These are phyloP conservation scores for Rhizodiscina lignyota DNA, from an alignment of 495 filamentous ascomycete species.

Conservation along the genomic window DNA sequence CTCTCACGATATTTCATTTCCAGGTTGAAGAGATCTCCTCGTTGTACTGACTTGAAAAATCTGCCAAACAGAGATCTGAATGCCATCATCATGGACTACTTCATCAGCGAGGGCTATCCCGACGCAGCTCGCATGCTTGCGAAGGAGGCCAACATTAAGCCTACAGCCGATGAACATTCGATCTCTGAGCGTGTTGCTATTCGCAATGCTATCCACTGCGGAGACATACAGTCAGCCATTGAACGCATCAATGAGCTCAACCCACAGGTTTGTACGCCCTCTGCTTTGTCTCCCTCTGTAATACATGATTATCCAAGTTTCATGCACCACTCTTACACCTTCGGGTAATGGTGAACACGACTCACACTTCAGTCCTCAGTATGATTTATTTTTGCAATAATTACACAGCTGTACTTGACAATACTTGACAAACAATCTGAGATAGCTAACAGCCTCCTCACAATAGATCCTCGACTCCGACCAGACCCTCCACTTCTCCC, in stretches of 20 bases:
- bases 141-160: conserved; percentile 73
- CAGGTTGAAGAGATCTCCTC: conserved; percentile 1
- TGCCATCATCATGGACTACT: conserved; percentile 87
- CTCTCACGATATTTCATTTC: not conserved
- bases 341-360: conserved; percentile 82
- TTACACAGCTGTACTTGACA: too few species aligned
- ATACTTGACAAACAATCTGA: too few species aligned
- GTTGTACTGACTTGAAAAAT: conserved; percentile 2
- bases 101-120: conserved; percentile 92
- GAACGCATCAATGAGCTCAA: conserved; percentile 78
- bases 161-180: conserved; percentile 47
- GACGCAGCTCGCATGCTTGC: conserved; percentile 86
- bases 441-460: too few species aligned
- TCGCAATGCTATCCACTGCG: conserved; percentile 60
- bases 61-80: conserved; percentile 76
- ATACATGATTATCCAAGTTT: conserved; percentile 87
- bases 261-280: conserved; percentile 52
- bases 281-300: conserved; percentile 4
- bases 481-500: conserved; percentile 71
- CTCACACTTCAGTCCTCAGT: conserved; percentile 74
- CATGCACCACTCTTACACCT: conserved; percentile 99
- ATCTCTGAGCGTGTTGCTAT: conserved; percentile 69
- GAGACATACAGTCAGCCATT: conserved; percentile 72
- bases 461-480: conserved; percentile 76
- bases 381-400: too few species aligned